phyloP scores from a whole-genome alignment of 176 grass and related monocot species.

The Triticum aestivum region DNA sequence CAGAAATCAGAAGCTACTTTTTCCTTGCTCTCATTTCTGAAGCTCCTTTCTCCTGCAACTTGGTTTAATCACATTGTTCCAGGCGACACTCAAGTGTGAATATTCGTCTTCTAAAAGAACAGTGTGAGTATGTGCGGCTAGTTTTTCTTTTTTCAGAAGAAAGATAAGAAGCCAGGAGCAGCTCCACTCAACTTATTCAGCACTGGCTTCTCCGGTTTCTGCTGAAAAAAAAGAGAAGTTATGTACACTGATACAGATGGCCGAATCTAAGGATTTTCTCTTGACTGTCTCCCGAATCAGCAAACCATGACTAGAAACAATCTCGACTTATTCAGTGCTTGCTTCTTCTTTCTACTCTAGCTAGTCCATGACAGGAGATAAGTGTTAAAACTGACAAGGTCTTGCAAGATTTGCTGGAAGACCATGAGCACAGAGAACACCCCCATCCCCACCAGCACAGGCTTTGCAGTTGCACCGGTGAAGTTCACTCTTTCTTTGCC shows the following conservation, averaged over 20 bases:
- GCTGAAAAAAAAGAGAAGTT: neutral
- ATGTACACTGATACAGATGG: neutral
- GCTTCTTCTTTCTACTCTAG: neutral
- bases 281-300: neutral
- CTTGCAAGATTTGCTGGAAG: slow-evolving; percentile 54
- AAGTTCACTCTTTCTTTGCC: neutral
- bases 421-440: slow-evolving; percentile 53
- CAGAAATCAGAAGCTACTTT: neutral
- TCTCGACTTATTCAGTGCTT: neutral
- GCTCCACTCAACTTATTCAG: neutral
- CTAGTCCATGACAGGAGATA: slow-evolving; percentile 39
- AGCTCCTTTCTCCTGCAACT: neutral
- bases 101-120: neutral
- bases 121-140: neutral
- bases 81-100: neutral
- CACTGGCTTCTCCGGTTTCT: too few relatives aligned
- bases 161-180: neutral
- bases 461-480: slow-evolving; percentile 43
- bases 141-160: neutral
- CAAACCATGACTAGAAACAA: neutral
- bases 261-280: neutral
- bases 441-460: slow-evolving; percentile 67
- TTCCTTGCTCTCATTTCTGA: neutral
- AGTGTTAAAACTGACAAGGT: slow-evolving; percentile 35
- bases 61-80: neutral